Percentiles rank a stretch among this genome's conserved stretches.
phyloP scores from a whole-genome alignment of 2,329 filamentous ascomycete genomes.

The Escovopsis sp. region DNA sequence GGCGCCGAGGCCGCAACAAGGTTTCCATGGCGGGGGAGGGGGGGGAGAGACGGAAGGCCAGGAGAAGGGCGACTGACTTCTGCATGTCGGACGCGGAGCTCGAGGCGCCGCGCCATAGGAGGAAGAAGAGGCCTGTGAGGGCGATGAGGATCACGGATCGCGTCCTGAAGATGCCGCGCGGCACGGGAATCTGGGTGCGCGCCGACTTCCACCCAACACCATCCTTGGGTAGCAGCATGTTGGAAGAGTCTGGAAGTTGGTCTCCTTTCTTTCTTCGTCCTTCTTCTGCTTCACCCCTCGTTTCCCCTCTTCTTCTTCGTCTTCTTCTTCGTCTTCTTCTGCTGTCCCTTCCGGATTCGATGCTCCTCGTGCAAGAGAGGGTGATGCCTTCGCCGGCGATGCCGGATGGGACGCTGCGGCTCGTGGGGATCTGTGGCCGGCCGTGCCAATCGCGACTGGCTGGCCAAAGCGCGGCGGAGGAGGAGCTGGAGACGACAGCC shows the following conservation, averaged over 20 bases:
- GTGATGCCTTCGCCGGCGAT: neutral
- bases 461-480: neutral
- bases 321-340: neutral
- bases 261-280: neutral
- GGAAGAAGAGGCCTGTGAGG: constrained; percentile 52
- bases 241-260: constrained; percentile 16
- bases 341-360: too few relatives aligned
- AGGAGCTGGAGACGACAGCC: too few relatives aligned
- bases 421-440: neutral
- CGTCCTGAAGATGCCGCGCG: constrained; percentile 57
- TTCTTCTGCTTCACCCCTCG: too few relatives aligned
- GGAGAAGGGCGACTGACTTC: constrained; percentile 42
- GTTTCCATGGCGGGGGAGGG: too few relatives aligned
- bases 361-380: too few relatives aligned
- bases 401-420: neutral
- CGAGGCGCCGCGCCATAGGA: constrained; percentile 79
- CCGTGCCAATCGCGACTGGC: neutral
- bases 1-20: too few relatives aligned
- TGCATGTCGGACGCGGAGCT: constrained; percentile 76
- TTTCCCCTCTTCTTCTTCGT: too few relatives aligned
- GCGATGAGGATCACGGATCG: constrained; percentile 63
- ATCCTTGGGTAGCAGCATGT: constrained; percentile 68
- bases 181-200: constrained; percentile 59
- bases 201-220: constrained; percentile 88
- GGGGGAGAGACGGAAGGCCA: too few relatives aligned